Evolutionary conservation across 768 basidiomycete species (phyloP).

Genomic region (Cyclocybe cylindracea): DNA sequence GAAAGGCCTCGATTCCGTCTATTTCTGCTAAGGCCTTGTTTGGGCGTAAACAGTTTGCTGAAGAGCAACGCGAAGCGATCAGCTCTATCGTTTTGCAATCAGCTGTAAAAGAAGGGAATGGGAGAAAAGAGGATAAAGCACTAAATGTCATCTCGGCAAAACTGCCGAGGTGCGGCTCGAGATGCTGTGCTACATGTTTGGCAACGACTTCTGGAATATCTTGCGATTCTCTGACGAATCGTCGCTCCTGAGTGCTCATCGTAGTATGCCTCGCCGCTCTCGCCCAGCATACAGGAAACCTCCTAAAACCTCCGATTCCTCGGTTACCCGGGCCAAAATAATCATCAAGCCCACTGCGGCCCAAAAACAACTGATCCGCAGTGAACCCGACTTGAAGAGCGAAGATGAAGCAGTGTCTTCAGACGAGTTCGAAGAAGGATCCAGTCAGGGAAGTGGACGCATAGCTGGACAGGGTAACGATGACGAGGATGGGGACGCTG

Average conservation of each 20-base stretch:
- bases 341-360: not conserved
- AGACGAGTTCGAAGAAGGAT: conserved; percentile 21
- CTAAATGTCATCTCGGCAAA: no score
- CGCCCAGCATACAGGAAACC: conserved; percentile 20
- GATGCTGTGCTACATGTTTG: not conserved
- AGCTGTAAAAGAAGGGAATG: no score
- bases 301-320: not conserved
- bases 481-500: conserved; percentile 35
- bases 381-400: not conserved
- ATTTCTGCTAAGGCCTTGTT: no score
- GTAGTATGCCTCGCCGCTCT: conserved; percentile 26
- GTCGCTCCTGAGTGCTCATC: not conserved
- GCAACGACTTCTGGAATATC: no score
- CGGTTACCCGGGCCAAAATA: not conserved
- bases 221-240: no score
- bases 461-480: conserved; percentile 29
- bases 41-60: no score
- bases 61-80: no score
- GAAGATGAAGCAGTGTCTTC: conserved; percentile 20
- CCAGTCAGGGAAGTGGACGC: conserved; percentile 14
- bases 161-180: not conserved
- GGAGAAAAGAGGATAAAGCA: no score
- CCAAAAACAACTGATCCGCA: conserved; percentile 4
- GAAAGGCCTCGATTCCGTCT: no score
- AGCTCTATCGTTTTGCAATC: no score